A percentile compares a stretch with the other conserved stretches of the same genome.
Evolutionary conservation across 192 early-diverging fungal species (phyloP).

Genomic region (Chytriomyces hyalinus): DNA sequence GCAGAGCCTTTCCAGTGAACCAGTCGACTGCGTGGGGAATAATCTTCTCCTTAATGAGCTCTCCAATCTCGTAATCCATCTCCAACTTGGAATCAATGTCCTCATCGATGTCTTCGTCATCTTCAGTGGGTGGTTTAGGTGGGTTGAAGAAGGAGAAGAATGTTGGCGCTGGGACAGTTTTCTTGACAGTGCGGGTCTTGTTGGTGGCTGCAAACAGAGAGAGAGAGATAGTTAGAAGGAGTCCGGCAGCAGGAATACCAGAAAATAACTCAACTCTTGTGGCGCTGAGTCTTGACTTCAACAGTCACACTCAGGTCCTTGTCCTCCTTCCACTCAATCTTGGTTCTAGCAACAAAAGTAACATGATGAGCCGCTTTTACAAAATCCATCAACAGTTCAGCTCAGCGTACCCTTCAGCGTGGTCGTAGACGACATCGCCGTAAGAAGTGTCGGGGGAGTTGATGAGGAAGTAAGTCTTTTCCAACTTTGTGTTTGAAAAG

Average conservation of each 20-base stretch:
- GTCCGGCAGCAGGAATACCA: background rate
- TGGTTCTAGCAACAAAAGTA: constrained; percentile 45
- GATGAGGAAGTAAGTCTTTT: constrained; percentile 93
- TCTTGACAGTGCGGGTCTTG: constrained; percentile 97
- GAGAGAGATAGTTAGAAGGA: no score
- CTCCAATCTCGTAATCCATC: constrained; percentile 94
- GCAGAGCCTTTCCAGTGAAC: constrained; percentile 97
- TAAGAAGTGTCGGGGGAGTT: constrained; percentile 70
- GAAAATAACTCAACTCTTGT: constrained; percentile 69
- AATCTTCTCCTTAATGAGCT: constrained; percentile 98
- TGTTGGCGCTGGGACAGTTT: constrained; percentile 91
- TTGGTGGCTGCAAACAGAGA: constrained; percentile 71
- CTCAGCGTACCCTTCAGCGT: constrained; percentile 74
- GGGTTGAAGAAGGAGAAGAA: constrained; percentile 98
- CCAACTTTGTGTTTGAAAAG: constrained; percentile 86
- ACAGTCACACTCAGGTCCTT: constrained; percentile 92
- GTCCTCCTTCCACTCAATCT: constrained; percentile 96
- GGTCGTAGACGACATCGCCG: constrained; percentile 88
- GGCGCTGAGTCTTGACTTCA: constrained; percentile 98
- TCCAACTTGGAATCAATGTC: constrained; percentile 86
- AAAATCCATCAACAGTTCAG: no score
- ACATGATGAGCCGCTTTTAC: no score
- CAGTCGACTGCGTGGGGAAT: constrained; percentile 96
- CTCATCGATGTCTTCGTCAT: constrained; percentile 73
- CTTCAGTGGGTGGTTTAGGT: constrained; percentile 65